Percentiles rank a stretch among this genome's conserved stretches.
Evolutionary conservation across 768 basidiomycete species (phyloP).

Genomic region (Hericium rajendrae): DNA sequence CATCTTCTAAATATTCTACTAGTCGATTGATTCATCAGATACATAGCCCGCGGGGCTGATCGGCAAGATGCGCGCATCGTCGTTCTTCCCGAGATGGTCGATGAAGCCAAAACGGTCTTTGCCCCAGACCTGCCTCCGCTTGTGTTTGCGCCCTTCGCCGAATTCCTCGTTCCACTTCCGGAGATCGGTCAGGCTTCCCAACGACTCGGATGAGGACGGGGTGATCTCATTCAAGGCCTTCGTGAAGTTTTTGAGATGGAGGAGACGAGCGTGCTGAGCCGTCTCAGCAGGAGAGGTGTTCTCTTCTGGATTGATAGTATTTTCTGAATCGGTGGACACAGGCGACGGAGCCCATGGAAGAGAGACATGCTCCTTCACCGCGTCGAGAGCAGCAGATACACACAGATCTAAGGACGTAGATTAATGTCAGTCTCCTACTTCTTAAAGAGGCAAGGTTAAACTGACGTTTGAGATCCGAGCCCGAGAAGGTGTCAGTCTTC

Average conservation of each 20-base stretch:
- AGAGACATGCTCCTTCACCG: conserved; percentile 75
- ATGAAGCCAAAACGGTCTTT: conserved; percentile 84
- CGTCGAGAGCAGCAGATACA: conserved; percentile 85
- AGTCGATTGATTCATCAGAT: not conserved
- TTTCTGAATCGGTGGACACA: conserved; percentile 1
- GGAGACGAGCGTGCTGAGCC: conserved; percentile 25
- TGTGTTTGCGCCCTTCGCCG: conserved; percentile 71
- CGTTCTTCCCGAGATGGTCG: conserved; percentile 29
- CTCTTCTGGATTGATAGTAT: not conserved
- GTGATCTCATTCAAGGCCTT: conserved; percentile 86
- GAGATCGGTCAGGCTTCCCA: conserved; percentile 65
- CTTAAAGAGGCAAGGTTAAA: conserved; percentile 6
- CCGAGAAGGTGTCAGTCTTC: conserved; percentile 81
- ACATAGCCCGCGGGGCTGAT: not conserved
- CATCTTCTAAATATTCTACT: conserved; percentile 2
- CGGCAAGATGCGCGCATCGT: conserved; percentile 35
- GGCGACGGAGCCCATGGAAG: conserved; percentile 59
- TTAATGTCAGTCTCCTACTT: not conserved
- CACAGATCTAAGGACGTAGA: conserved; percentile 56
- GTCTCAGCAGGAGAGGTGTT: not conserved
- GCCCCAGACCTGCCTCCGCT: conserved; percentile 73
- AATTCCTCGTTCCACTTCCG: conserved; percentile 92
- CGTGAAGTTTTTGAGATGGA: conserved; percentile 59
- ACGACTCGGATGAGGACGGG: conserved; percentile 76
- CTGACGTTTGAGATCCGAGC: conserved; percentile 91